Evolutionary conservation across 2,329 filamentous ascomycete species (phyloP).

Genomic region (Aspergillus vadensis): DNA sequence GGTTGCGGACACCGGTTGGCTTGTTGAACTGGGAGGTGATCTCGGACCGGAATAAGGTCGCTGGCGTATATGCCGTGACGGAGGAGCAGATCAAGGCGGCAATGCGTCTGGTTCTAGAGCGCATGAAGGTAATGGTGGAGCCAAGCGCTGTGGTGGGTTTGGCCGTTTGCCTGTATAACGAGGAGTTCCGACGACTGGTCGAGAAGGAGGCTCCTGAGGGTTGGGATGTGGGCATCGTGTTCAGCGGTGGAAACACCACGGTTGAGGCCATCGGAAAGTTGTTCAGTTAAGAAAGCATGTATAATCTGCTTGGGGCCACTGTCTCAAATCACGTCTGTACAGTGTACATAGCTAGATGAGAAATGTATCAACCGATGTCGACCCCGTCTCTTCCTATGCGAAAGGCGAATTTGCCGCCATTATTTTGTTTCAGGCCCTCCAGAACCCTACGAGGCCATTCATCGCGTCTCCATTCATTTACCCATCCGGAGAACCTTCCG

Average conservation of each 20-base stretch:
- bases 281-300: constrained; percentile 37
- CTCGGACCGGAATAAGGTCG: constrained; percentile 68
- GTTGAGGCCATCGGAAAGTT: constrained; percentile 62
- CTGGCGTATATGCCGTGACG: constrained; percentile 70
- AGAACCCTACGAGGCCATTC: constrained; percentile 38
- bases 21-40: constrained; percentile 75
- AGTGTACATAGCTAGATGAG: not conserved
- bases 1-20: constrained; percentile 81
- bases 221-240: constrained; percentile 68
- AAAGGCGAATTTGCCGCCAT: constrained; percentile 36
- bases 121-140: constrained; percentile 89
- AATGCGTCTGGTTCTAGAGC: constrained; percentile 76
- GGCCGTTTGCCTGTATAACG: constrained; percentile 80
- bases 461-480: constrained; percentile 40
- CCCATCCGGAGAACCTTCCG: constrained; percentile 40
- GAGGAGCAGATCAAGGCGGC: constrained; percentile 81
- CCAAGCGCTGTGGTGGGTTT: constrained; percentile 83
- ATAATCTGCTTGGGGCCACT: not conserved
- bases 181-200: constrained; percentile 74
- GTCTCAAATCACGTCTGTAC: not conserved
- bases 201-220: constrained; percentile 65
- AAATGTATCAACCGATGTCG: constrained; percentile 13
- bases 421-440: constrained; percentile 29
- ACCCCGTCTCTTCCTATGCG: constrained; percentile 30
- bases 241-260: constrained; percentile 67